Conservation (phyloP, 106 monocot genomes). For the Dioscorea dumetorum region DNA sequence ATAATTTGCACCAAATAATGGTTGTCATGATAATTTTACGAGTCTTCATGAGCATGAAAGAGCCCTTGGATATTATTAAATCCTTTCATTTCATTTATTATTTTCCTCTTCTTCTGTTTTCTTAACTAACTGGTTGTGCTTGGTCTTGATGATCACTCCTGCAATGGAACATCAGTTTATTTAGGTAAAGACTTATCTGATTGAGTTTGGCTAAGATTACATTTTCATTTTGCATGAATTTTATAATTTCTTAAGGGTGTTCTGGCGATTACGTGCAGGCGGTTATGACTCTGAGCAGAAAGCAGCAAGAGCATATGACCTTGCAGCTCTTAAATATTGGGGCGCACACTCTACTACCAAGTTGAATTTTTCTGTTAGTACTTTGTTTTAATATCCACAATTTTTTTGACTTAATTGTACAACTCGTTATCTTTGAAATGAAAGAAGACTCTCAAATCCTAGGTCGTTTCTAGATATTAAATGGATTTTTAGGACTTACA, state of each 20-base stretch:
- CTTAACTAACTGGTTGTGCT: background rate
- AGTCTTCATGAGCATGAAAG: too few relatives aligned
- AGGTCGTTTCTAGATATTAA: too few relatives aligned
- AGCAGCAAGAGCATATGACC: constrained; percentile 42
- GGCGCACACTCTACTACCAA: constrained; percentile 15
- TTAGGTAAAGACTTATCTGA: constrained; percentile 16
- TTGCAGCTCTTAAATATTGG: constrained; percentile 43
- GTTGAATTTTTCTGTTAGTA: constrained; percentile 33
- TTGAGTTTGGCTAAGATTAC: background rate
- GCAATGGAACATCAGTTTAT: constrained; percentile 30
- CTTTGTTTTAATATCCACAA: too few relatives aligned
- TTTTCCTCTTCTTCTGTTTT: background rate
- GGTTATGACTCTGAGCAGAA: constrained; percentile 45
- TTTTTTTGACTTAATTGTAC: too few relatives aligned
- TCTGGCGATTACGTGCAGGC: constrained; percentile 12
- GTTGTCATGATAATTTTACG: too few relatives aligned
- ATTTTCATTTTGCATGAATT: background rate
- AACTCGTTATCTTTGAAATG: too few relatives aligned
- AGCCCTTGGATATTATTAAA: too few relatives aligned
- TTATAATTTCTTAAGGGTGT: background rate
- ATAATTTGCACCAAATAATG: too few relatives aligned
- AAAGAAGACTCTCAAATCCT: too few relatives aligned
- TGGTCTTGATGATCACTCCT: background rate
- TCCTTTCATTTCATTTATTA: background rate
- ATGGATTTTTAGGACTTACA: too few relatives aligned